These are phyloP conservation scores for Aureobasidium sp. DNA, from an alignment of 2,329 filamentous ascomycete species.

Conservation along the genomic window DNA sequence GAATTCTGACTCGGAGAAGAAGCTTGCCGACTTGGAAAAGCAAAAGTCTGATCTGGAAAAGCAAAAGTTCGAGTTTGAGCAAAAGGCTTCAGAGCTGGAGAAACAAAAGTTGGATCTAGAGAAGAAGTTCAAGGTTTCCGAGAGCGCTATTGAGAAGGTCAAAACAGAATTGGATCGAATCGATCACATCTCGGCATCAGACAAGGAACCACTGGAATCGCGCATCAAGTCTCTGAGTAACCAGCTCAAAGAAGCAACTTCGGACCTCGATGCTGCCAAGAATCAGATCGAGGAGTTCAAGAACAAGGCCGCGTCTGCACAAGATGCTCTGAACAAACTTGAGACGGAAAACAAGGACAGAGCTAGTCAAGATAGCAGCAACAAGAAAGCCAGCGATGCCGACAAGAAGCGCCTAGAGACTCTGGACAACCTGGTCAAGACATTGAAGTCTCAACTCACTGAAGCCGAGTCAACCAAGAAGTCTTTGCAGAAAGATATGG, in stretches of 20 bases:
- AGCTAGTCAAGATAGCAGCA: neutral
- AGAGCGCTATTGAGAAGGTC: neutral
- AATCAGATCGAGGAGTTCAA: neutral
- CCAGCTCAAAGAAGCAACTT: constrained; percentile 36
- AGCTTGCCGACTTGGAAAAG: neutral
- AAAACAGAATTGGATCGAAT: neutral
- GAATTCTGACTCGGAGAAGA: neutral
- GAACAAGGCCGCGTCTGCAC: constrained; percentile 17
- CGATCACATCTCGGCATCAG: neutral
- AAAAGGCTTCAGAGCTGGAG: constrained; percentile 3
- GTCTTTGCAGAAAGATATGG: constrained; percentile 35
- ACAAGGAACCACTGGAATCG: constrained; percentile 1
- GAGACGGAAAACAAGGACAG: constrained; percentile 39
- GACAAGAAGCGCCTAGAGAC: constrained; percentile 46
- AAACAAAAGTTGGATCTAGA: constrained; percentile 4
- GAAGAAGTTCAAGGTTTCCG: neutral
- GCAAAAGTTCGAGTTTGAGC: constrained; percentile 1
- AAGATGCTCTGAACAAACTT: constrained; percentile 27
- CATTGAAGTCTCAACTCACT: constrained; percentile 44
- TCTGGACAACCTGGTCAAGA: constrained; percentile 47
- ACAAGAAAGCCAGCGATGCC: constrained; percentile 20
- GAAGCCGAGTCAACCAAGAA: constrained; percentile 43
- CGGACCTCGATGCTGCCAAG: constrained; percentile 33
- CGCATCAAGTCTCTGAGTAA: constrained; percentile 27
- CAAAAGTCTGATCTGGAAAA: constrained; percentile 5